Conservation (phyloP, 495 filamentous ascomycete species). For the Podospora pseudocomata region DNA sequence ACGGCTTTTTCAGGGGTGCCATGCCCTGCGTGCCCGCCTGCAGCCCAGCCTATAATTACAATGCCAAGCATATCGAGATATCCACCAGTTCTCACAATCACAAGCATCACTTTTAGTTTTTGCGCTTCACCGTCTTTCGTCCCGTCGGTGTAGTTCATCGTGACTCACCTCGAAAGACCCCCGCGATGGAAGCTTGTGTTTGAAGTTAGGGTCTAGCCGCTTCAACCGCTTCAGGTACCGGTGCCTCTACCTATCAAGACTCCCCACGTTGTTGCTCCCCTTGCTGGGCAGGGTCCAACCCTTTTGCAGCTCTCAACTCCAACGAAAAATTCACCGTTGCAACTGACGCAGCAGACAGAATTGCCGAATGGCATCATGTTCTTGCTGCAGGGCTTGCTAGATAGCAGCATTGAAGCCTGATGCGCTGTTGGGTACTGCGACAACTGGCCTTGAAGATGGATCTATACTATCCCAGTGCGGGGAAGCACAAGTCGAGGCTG, state of each 20-base stretch:
- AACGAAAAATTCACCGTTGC: not conserved
- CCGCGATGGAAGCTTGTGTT: not conserved
- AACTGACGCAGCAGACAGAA: not conserved
- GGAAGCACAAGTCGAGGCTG: conserved; percentile 7
- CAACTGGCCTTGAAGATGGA: not conserved
- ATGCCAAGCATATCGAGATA: not conserved
- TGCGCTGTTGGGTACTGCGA: not conserved
- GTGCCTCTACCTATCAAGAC: not conserved
- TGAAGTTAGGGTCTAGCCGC: not conserved
- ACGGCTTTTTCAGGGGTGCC: conserved; percentile 10
- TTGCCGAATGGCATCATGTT: conserved; percentile 9
- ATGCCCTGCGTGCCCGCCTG: conserved; percentile 7
- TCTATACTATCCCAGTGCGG: conserved; percentile 1
- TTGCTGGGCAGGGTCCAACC: not conserved
- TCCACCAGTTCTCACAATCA: not conserved
- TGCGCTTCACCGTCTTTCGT: not conserved
- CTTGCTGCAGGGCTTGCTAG: conserved; percentile 8
- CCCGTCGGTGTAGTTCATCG: not conserved
- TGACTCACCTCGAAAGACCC: not conserved
- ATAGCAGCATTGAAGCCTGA: conserved; percentile 13
- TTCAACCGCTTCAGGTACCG: not conserved
- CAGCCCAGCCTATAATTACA: not conserved
- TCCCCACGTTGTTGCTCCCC: not conserved
- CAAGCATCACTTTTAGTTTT: not conserved
- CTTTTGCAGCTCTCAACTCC: not conserved